phyloP scores from a whole-genome alignment of 164 flowering plant genomes.

The Vitis rupestris region DNA sequence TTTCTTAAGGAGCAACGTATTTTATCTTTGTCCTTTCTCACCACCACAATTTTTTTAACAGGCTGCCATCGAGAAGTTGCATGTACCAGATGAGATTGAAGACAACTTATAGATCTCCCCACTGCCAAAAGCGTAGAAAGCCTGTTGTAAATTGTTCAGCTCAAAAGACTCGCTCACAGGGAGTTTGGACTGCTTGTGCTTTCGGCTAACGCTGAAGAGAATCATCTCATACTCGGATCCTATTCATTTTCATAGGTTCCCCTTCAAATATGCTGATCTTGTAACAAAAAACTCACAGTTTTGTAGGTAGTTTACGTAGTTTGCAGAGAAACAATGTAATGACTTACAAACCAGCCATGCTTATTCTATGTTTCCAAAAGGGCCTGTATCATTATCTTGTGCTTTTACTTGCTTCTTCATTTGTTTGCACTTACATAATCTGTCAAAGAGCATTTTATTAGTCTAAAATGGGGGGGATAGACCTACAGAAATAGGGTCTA shows the following conservation, averaged over 20 bases:
- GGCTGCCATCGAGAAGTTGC: constrained; percentile 94
- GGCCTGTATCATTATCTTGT: constrained; percentile 16
- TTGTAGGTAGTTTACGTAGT: constrained; percentile 12
- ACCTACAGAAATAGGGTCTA: too few species aligned
- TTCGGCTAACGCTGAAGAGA: constrained; percentile 10
- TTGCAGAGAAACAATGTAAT: constrained; percentile 4
- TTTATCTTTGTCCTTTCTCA: not conserved
- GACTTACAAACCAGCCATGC: constrained; percentile 10
- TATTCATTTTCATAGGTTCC: not conserved
- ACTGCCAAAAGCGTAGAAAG: not conserved
- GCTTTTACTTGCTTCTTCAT: not conserved
- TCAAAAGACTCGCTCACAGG: not conserved
- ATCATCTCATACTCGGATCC: not conserved
- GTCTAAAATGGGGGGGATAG: too few species aligned
- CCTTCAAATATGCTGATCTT: constrained; percentile 9
- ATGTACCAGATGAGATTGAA: constrained; percentile 85
- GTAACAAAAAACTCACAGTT: constrained; percentile 19
- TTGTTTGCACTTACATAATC: not conserved
- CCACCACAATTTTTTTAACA: constrained; percentile 28
- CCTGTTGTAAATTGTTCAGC: constrained; percentile 1
- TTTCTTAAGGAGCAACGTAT: not conserved
- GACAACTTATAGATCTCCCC: constrained; percentile 40
- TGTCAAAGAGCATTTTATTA: too few species aligned
- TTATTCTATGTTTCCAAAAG: not conserved
- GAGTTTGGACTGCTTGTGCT: constrained; percentile 33